These are phyloP conservation scores for Dendryphion nanum DNA, from an alignment of 2,329 filamentous ascomycete genomes.

Conservation along the genomic window DNA sequence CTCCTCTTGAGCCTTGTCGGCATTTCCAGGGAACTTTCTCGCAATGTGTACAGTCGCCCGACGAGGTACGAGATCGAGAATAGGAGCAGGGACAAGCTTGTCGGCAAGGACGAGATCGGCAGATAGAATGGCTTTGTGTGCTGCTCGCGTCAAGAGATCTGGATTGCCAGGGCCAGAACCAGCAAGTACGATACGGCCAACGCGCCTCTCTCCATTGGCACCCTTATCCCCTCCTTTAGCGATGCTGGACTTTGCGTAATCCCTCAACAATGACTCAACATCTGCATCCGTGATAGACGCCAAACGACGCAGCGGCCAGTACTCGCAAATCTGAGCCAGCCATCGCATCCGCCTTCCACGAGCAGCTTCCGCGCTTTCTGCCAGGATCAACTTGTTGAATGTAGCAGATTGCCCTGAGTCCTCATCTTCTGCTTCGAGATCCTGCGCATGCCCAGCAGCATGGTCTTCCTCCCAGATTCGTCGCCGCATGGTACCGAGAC, in stretches of 20 bases:
- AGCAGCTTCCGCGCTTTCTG: slow-evolving; percentile 69
- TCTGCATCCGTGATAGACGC: slow-evolving; percentile 78
- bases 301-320: slow-evolving; percentile 87
- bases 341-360: slow-evolving; percentile 85
- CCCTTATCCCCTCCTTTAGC: slow-evolving; percentile 20
- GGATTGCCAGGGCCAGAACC: slow-evolving; percentile 92
- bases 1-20: slow-evolving; percentile 89
- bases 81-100: slow-evolving; percentile 79
- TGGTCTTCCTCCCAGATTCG: slow-evolving; percentile 49
- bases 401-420: slow-evolving; percentile 71
- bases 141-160: slow-evolving; percentile 81
- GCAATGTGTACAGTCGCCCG: slow-evolving; percentile 88
- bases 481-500: slow-evolving; percentile 61
- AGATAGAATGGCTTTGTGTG: slow-evolving; percentile 69
- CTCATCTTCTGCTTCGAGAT: slow-evolving; percentile 55
- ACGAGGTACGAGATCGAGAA: slow-evolving; percentile 86
- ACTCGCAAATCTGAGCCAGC: slow-evolving; percentile 96
- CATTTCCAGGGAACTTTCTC: slow-evolving; percentile 96
- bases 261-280: slow-evolving; percentile 70
- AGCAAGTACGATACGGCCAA: slow-evolving; percentile 79
- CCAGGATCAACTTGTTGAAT: slow-evolving; percentile 80
- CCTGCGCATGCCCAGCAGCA: slow-evolving; percentile 47
- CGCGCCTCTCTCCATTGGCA: slow-evolving; percentile 28
- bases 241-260: slow-evolving; percentile 56
- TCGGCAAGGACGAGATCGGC: slow-evolving; percentile 82